These are phyloP conservation scores for Mortierella sp. DNA, from an alignment of 371 early-diverging fungal genomes.

Conservation along the genomic window DNA sequence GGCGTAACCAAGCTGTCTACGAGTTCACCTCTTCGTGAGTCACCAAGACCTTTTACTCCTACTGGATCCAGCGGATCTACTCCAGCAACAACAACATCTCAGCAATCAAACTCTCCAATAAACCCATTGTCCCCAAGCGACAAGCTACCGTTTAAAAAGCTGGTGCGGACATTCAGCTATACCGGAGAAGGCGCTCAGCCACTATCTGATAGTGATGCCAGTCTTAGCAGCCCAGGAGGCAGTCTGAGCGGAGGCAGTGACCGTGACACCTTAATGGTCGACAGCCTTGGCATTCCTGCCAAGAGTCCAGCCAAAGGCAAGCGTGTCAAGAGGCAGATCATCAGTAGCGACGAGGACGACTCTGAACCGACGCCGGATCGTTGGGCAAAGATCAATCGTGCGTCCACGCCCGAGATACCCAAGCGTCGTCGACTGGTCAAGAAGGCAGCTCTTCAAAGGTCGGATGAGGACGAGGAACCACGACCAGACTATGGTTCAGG, in stretches of 20 bases:
- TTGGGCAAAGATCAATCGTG: slow-evolving; percentile 27
- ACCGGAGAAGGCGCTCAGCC: slow-evolving; percentile 35
- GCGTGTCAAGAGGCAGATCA: slow-evolving; percentile 19
- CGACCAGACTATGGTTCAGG: slow-evolving; percentile 15
- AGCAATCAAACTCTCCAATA: background rate
- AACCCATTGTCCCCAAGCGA: background rate
- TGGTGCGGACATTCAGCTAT: slow-evolving; percentile 34
- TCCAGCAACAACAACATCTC: background rate
- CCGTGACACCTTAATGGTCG: slow-evolving; percentile 15
- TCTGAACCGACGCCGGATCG: background rate
- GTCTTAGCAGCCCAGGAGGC: slow-evolving; percentile 27
- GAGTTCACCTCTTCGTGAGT: slow-evolving; percentile 18
- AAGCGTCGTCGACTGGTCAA: slow-evolving; percentile 44
- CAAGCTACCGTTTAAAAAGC: slow-evolving; percentile 28
- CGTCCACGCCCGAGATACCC: slow-evolving; percentile 4
- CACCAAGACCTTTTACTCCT: slow-evolving; percentile 4
- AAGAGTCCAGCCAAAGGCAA: background rate
- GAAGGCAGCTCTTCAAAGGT: slow-evolving; percentile 4
- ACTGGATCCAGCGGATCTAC: background rate
- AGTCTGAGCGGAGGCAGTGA: slow-evolving; percentile 12
- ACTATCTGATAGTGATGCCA: slow-evolving; percentile 16
- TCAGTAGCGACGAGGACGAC: slow-evolving; percentile 44
- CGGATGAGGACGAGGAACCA: slow-evolving; percentile 38
- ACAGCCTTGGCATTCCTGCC: background rate
- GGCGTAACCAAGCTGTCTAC: slow-evolving; percentile 30